phyloP scores from a whole-genome alignment of 768 basidiomycete species.

The Paxillus ammoniavirescens region DNA sequence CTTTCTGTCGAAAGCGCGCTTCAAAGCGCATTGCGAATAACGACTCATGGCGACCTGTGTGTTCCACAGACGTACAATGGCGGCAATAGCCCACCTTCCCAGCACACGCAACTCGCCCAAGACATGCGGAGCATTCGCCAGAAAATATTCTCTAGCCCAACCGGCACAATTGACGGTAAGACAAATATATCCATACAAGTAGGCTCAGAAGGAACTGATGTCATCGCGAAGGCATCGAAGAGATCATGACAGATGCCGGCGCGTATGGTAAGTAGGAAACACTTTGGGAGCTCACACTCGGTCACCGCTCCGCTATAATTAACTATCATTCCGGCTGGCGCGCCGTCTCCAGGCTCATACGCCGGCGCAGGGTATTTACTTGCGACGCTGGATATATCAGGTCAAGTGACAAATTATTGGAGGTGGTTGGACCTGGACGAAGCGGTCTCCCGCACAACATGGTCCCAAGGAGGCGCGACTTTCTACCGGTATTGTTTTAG shows the following conservation, averaged over 20 bases:
- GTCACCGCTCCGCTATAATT: background rate
- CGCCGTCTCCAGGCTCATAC: constrained; percentile 57
- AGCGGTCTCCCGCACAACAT: constrained; percentile 54
- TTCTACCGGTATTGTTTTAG: constrained; percentile 45
- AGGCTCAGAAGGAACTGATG: background rate
- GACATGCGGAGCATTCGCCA: constrained; percentile 54
- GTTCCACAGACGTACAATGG: constrained; percentile 57
- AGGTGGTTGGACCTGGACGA: constrained; percentile 73
- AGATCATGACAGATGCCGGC: constrained; percentile 52
- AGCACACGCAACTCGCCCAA: constrained; percentile 42
- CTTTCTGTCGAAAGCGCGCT: background rate
- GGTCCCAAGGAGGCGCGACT: constrained; percentile 50
- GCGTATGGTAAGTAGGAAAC: constrained; percentile 52
- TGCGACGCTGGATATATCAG: constrained; percentile 44
- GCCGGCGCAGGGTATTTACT: constrained; percentile 62
- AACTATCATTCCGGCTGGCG: background rate
- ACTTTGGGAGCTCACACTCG: background rate
- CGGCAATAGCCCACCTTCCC: constrained; percentile 55
- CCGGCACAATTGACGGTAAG: constrained; percentile 58
- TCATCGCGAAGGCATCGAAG: constrained; percentile 45
- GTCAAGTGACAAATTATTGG: constrained; percentile 40
- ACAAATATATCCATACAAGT: background rate
- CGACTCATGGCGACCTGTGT: background rate
- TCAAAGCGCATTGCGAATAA: background rate
- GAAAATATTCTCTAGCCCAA: constrained; percentile 55